Evolutionary conservation across 192 early-diverging fungal genomes (phyloP).

Genomic region (Backusella morwellensis): DNA sequence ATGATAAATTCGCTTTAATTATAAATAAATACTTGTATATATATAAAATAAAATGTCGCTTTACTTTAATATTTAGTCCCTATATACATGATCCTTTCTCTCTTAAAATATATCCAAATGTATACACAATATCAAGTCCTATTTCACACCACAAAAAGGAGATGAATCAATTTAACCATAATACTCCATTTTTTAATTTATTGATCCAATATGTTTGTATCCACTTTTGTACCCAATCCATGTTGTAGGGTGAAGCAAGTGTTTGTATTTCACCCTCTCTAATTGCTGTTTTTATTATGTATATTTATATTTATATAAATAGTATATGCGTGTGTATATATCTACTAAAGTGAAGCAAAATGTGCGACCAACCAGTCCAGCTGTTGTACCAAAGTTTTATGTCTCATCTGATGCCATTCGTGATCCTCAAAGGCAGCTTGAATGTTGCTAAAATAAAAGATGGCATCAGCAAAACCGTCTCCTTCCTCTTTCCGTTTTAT

Average conservation of each 20-base stretch:
- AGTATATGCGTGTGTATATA: not conserved
- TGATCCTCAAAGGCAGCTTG: slow-evolving; percentile 17
- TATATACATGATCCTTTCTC: too few species aligned
- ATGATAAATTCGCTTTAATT: not conserved
- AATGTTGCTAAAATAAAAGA: not conserved
- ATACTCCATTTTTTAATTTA: too few species aligned
- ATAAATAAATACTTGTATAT: not conserved
- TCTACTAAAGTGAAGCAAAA: slow-evolving; percentile 3
- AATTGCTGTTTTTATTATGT: not conserved
- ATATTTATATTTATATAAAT: not conserved
- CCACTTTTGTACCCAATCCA: too few species aligned
- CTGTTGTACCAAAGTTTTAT: slow-evolving; percentile 21
- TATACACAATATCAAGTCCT: too few species aligned
- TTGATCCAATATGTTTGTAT: too few species aligned
- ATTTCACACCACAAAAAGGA: too few species aligned
- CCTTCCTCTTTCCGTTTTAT: not conserved
- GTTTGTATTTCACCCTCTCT: too few species aligned
- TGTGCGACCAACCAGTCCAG: slow-evolving; percentile 19
- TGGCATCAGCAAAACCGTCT: not conserved
- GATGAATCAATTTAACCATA: too few species aligned
- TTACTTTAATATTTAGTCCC: too few species aligned
- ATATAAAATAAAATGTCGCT: not conserved
- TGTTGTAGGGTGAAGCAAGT: too few species aligned
- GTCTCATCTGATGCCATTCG: slow-evolving; percentile 21
- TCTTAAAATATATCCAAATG: too few species aligned